Evolutionary conservation across 331 rosid genomes (phyloP), one percentile per base, ranked within the genome.

Genomic region (Pyrus hybrid): DNA sequence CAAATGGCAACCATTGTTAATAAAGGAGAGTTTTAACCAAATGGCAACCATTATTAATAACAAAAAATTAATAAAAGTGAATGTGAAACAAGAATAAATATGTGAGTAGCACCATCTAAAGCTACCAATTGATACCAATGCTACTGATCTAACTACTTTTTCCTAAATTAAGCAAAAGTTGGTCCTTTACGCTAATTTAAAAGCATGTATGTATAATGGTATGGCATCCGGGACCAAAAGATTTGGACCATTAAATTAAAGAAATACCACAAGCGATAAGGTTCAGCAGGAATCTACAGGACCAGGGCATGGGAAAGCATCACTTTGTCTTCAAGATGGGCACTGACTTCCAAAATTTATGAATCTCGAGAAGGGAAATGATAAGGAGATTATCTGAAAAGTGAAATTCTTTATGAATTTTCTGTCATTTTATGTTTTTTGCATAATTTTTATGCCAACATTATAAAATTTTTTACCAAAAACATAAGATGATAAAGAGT

Each of bases 381-480:
- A 0, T 1, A 11, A 1, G 13, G 45, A 10, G 1, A 37, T 10
- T 37, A 0, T 37, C 4, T 2, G 13, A 10, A 41, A 41, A 41
- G 1, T 41, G 0, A 1, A 41, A 3, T 0, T 11, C 0, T 41
- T 3, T 41, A 10, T 41, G 0, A 3, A 41, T 41, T 3, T 11
- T 41, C 0, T 41, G 0, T 41, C 0, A 41, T 1, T 41, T 41
- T 11, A 11, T 41, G 2, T 3, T 41, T 41, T 41, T 3, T 0
- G 0, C 0, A 41, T 3, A 41, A 41, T 41, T 41, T 10, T 41
- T 0, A 4, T 41, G 4, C 0, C 0, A 41, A 41, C 0, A 41
- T 10, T 41, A 3, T 41, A 3, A 41, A 41, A 0, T 1, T 0
- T 41, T 41, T 0, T 41, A 0, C 0, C 14, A 41, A 41, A 41